Evolutionary conservation across 352 stramenopile species (phyloP), one percentile per base, ranked within the genome.

Genomic region (Plasmopara viticola): DNA sequence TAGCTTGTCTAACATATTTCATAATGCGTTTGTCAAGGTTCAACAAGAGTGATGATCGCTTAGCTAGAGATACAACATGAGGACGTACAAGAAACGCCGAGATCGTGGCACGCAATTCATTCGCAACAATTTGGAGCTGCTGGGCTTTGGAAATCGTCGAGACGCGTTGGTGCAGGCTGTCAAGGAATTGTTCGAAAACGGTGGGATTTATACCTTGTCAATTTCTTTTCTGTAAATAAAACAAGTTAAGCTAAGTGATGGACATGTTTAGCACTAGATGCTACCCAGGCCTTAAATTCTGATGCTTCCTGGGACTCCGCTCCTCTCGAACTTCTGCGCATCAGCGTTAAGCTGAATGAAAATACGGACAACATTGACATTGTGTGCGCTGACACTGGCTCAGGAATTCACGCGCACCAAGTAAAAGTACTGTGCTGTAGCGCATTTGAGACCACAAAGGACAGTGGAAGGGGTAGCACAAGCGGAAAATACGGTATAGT

Each of bases 131-230:
- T 60, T 93, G 49, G 78, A 78, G 60, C 53, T 93, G 17, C 57
- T 93, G 49, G 82, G 82, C 45, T 92, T 92, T 50, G 79, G 74
- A 9, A 78, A 53, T 14, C 51, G 60, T 40, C 63, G 60, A 25
- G 71, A 86, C 30, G 82, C 79, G 43, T 59, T 92, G 8, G 69
- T 90, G 12, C 82, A 92, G 58, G 68, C 73, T 9, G 74, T 86
- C 9, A 90, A 90, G 51, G 82, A 92, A 59, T 66, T 92, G 43
- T 87, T 90, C 20, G 82, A 92, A 54, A 92, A 92, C 53, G 77
- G 81, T 89, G 29, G 31, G 44, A 41, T 13, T 15, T 2, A 8
- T 8, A 35, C 6, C 13, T 13, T 47, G 25, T 7, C 5, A 37
- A 20, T 17, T 35, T 35, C 30, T 9, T 12, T 35, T 35, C 6